Evolutionary conservation across 225 moss, liverwort and hornwort species (phyloP).

Genomic region (Physcomitrium patens): DNA sequence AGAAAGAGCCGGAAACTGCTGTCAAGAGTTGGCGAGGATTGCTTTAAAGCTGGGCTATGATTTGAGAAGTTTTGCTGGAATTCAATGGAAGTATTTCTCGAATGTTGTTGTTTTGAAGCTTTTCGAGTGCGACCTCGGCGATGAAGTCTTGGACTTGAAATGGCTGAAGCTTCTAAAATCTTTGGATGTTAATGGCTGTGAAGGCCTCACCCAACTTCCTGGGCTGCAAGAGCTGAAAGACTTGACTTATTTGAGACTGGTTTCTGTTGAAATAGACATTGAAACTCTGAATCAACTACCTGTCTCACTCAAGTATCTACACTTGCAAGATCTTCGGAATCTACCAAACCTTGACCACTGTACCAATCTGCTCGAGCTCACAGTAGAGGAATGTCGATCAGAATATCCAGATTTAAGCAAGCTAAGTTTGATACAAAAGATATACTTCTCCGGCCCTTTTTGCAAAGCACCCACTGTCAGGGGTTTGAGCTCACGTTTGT

Average conservation of each 20-base stretch:
- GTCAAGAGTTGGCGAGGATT: conserved; percentile 2
- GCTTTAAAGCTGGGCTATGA: conserved; percentile 9
- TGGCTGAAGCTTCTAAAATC: conserved; percentile 1
- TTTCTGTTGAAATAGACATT: not conserved
- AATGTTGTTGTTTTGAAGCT: conserved; percentile 28
- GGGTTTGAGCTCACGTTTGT: conserved; percentile 7
- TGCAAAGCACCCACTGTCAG: not conserved
- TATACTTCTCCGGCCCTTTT: not conserved
- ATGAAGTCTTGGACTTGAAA: conserved; percentile 10
- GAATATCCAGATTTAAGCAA: not conserved
- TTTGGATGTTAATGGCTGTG: not conserved
- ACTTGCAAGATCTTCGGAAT: not conserved
- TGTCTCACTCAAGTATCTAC: conserved; percentile 7
- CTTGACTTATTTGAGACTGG: conserved; percentile 8
- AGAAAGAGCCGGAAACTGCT: not conserved
- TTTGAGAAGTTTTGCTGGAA: not conserved
- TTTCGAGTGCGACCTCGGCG: not conserved
- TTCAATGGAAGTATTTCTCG: conserved; percentile 12
- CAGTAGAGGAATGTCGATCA: not conserved
- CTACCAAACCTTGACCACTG: conserved; percentile 1
- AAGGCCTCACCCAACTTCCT: conserved; percentile 4
- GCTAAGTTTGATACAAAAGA: not conserved
- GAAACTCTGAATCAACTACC: not conserved
- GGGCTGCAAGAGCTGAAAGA: conserved; percentile 10
- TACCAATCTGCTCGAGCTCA: not conserved